Conservation (phyloP, 192 early-diverging fungal species). For the Kickxella alabastrina region DNA sequence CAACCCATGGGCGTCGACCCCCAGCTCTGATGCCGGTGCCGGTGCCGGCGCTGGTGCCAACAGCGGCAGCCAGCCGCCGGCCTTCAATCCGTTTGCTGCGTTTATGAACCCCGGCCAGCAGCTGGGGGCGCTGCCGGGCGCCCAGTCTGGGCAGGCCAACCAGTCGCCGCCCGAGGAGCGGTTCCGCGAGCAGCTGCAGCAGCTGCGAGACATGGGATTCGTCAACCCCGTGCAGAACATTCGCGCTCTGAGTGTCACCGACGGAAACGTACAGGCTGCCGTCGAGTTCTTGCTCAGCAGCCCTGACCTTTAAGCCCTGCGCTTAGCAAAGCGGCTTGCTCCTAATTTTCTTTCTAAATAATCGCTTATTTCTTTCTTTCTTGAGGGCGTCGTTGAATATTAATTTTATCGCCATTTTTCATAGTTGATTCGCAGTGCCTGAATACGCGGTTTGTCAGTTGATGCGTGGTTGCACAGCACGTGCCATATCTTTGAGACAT, state of each 20-base stretch:
- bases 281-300: constrained; percentile 70
- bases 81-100: constrained; percentile 51
- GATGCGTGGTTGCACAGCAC: too few relatives aligned
- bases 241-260: constrained; percentile 71
- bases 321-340: too few relatives aligned
- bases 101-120: constrained; percentile 19
- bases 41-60: constrained; percentile 8
- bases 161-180: constrained; percentile 53
- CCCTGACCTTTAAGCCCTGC: constrained; percentile 11
- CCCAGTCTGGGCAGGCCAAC: background rate
- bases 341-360: too few relatives aligned
- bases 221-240: constrained; percentile 86
- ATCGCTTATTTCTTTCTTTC: too few relatives aligned
- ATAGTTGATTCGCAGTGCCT: too few relatives aligned
- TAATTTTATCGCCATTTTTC: too few relatives aligned
- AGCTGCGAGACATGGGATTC: constrained; percentile 95
- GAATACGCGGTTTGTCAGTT: too few relatives aligned
- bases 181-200: constrained; percentile 74
- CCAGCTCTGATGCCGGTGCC: constrained; percentile 14
- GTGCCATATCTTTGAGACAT: too few relatives aligned
- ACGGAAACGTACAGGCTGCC: constrained; percentile 92
- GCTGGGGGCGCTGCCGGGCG: too few relatives aligned
- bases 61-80: constrained; percentile 16
- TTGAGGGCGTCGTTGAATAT: too few relatives aligned
- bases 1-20: constrained; percentile 40